These are phyloP conservation scores for Penicillium longicatenatum DNA, from an alignment of 495 filamentous ascomycete species.

Conservation along the genomic window DNA sequence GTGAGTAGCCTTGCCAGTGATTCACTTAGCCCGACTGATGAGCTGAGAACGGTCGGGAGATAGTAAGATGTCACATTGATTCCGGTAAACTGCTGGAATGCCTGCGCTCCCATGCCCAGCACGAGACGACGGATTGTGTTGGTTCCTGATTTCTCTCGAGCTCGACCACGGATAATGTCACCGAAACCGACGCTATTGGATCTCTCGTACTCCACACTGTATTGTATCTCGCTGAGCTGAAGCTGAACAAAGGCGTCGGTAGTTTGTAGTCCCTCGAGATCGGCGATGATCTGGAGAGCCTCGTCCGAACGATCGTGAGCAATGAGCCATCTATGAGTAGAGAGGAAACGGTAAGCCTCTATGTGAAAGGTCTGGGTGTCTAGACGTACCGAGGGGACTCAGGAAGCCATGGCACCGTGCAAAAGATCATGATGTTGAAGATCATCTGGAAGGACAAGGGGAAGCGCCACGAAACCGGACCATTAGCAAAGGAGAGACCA, in stretches of 20 bases:
- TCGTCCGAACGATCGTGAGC: slow-evolving; percentile 16
- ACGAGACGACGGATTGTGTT: slow-evolving; percentile 42
- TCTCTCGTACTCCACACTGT: slow-evolving; percentile 4
- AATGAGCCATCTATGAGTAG: slow-evolving; percentile 29
- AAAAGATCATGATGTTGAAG: slow-evolving; percentile 36
- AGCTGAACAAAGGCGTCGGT: slow-evolving; percentile 11
- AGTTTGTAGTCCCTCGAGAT: slow-evolving; percentile 46
- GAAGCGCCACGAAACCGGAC: slow-evolving; percentile 47
- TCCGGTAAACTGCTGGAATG: slow-evolving; percentile 48
- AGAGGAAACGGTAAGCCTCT: background rate
- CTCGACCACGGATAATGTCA: slow-evolving; percentile 31
- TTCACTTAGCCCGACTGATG: slow-evolving; percentile 12
- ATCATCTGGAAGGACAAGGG: slow-evolving; percentile 49
- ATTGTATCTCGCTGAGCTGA: slow-evolving; percentile 14
- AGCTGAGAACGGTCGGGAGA: slow-evolving; percentile 27
- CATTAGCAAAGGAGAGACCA: slow-evolving; percentile 44
- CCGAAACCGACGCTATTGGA: slow-evolving; percentile 9
- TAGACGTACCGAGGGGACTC: slow-evolving; percentile 28
- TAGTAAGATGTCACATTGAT: slow-evolving; percentile 32
- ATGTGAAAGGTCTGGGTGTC: no score
- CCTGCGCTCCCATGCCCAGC: slow-evolving; percentile 46
- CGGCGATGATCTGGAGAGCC: slow-evolving; percentile 17
- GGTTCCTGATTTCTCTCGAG: slow-evolving; percentile 23
- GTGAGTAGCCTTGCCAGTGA: slow-evolving; percentile 36
- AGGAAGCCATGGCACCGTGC: slow-evolving; percentile 30